Evolutionary conservation across 495 filamentous ascomycete genomes (phyloP).

Genomic region (Cenococcum geophilum): DNA sequence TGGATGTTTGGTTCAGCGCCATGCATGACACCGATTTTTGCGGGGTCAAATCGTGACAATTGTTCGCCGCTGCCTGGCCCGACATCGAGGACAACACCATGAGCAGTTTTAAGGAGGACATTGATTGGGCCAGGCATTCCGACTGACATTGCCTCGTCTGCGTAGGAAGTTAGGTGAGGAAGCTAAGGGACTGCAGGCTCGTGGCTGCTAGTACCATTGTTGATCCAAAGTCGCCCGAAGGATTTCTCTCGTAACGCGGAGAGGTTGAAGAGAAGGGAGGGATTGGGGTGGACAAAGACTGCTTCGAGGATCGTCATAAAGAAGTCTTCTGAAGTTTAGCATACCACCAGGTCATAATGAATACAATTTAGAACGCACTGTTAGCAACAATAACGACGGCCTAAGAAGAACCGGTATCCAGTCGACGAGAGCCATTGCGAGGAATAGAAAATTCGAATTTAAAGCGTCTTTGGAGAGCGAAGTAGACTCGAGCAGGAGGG

Average conservation of each 20-base stretch:
- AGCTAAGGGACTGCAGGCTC: background rate
- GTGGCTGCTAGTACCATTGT: conserved; percentile 13
- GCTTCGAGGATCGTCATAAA: conserved; percentile 23
- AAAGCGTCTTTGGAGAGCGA: too few relatives aligned
- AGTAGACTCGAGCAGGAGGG: too few relatives aligned
- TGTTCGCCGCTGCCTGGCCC: conserved; percentile 39
- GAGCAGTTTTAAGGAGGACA: conserved; percentile 23
- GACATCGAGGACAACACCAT: conserved; percentile 36
- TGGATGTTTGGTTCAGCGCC: conserved; percentile 37
- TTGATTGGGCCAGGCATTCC: conserved; percentile 26
- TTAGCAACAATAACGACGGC: conserved; percentile 14
- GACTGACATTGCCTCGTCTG: conserved; percentile 25
- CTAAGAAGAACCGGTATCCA: conserved; percentile 21
- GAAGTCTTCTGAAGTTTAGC: conserved; percentile 22
- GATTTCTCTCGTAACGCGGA: conserved; percentile 15
- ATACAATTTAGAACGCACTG: conserved; percentile 2
- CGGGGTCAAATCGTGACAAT: conserved; percentile 23
- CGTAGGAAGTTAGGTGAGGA: background rate
- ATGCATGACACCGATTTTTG: conserved; percentile 32
- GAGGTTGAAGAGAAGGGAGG: conserved; percentile 20
- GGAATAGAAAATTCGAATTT: conserved; percentile 2
- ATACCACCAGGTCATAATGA: background rate
- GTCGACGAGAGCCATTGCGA: conserved; percentile 10
- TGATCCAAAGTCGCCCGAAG: conserved; percentile 27
- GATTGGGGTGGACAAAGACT: conserved; percentile 14